Base-by-base conservation (phyloP, 768 basidiomycete genomes). In the Leccinum aurantiacum region DNA sequence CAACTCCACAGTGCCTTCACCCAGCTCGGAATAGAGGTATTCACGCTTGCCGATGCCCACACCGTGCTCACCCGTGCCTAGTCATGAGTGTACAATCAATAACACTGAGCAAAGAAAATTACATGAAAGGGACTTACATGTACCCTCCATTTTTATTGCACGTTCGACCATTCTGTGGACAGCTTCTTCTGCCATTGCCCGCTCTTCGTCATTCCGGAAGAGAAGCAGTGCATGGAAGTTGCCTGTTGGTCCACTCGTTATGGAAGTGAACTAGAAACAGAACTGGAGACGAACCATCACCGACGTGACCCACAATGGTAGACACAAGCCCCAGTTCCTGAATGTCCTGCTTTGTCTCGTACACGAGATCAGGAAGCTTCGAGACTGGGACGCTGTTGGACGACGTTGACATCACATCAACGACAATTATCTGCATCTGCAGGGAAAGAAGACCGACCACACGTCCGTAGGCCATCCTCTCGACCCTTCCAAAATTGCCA, bases 41-140 rank as follows among this genome's bases (percentile, higher is more conserved):
- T 88, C 80, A 60, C 83, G 84, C 77, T 95, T 95, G 6, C 93
- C 93, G 10, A 94, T 77, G 0, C 93, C 93, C 7, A 95, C 90
- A 2, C 93, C 93, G 67, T 95, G 93, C 66, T 95, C 93, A 4
- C 90, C 90, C 0, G 87, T 89, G 64, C 86, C 87, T 88, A 49
- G 22, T 11, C 11, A 35, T 24, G 7, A 27, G 19, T 51, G 48
- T 37, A 10, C 25, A 50, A 33, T 29, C 29, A n/a, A 63, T 24
- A 53, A 9, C 6, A 17, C 37, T 11, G 14, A 51, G 33, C 15
- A 8, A 17, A 17, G 19, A 7, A 6, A 22, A 10, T 37, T 27
- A 9, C n/a, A 17, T 29, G 6, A 13, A 54, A 53, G 29, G 38
- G 7, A 71, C 81, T 63, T 61, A 88, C 89, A 91, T 46, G 89